These are phyloP conservation scores for Leccinum olivaceopallidum DNA, from an alignment of 768 basidiomycete species.

Conservation along the genomic window DNA sequence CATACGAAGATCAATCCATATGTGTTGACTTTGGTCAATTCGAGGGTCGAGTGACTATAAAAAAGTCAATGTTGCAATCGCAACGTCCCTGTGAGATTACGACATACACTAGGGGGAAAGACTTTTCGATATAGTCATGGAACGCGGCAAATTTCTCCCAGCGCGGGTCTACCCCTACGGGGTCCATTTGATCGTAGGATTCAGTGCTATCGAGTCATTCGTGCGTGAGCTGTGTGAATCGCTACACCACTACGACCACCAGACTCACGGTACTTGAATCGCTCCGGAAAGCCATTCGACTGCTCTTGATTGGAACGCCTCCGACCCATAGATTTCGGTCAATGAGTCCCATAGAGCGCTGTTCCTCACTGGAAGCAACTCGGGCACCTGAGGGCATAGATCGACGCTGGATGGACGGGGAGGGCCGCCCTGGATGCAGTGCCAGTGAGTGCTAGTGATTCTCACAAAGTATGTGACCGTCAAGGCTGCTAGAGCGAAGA, in stretches of 20 bases:
- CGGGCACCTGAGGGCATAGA: constrained; percentile 38
- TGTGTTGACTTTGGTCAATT: constrained; percentile 59
- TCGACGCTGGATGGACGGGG: constrained; percentile 4
- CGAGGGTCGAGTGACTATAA: constrained; percentile 47
- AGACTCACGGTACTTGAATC: constrained; percentile 42
- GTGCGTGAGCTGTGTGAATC: constrained; percentile 7
- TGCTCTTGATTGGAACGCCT: constrained; percentile 36
- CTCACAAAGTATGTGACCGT: constrained; percentile 15
- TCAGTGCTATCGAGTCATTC: constrained; percentile 42
- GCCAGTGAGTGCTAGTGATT: constrained; percentile 5
- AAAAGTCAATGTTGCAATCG: background rate
- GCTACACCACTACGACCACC: background rate
- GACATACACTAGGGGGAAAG: constrained; percentile 65
- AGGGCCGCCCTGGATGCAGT: background rate
- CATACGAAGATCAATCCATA: constrained; percentile 62
- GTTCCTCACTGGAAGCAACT: constrained; percentile 37
- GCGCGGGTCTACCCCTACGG: constrained; percentile 48
- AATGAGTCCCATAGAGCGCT: constrained; percentile 35
- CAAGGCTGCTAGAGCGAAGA: constrained; percentile 22
- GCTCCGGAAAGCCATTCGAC: constrained; percentile 41
- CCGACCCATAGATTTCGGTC: constrained; percentile 31
- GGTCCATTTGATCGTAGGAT: constrained; percentile 49
- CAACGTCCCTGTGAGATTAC: background rate
- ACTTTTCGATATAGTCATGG: constrained; percentile 51
- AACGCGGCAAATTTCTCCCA: constrained; percentile 57